A percentile compares a stretch with the other conserved stretches of the same genome.
phyloP scores from a whole-genome alignment of 208 protist species.

The Crithidia acanthocephali region DNA sequence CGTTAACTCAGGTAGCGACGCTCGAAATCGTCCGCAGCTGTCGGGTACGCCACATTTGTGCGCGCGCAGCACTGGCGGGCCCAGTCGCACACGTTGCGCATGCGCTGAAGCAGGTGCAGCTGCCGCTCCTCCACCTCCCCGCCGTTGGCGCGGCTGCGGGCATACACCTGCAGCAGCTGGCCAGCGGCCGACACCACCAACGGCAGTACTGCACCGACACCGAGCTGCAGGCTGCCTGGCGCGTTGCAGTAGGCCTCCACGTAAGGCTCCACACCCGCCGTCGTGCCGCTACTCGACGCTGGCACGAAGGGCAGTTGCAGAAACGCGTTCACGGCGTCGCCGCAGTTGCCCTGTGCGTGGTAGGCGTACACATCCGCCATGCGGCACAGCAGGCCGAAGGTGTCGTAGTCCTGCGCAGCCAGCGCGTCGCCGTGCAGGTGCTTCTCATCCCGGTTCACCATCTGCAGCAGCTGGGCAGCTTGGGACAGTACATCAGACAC shows the following conservation, averaged over 20 bases:
- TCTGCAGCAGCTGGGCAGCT: constrained; percentile 45
- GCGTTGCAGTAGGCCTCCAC: constrained; percentile 41
- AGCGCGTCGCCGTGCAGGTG: constrained; percentile 18
- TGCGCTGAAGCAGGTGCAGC: constrained; percentile 42
- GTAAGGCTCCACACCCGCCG: constrained; percentile 28
- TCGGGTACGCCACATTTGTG: constrained; percentile 34
- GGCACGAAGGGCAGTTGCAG: constrained; percentile 71
- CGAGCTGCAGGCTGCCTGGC: constrained; percentile 31
- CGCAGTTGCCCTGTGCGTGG: constrained; percentile 38
- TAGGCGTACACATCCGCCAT: constrained; percentile 68
- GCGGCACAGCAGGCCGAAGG: constrained; percentile 44
- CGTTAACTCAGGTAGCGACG: constrained; percentile 37
- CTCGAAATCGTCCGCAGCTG: constrained; percentile 52
- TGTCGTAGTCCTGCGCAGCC: constrained; percentile 26
- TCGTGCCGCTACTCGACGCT: constrained; percentile 16
- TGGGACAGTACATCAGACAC: constrained; percentile 48
- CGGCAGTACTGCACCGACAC: constrained; percentile 40
- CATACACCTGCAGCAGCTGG: constrained; percentile 26
- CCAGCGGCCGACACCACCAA: constrained; percentile 32
- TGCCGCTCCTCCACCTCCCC: constrained; percentile 25
- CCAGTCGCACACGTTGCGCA: constrained; percentile 58
- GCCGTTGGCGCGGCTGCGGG: constrained; percentile 26
- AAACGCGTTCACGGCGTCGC: constrained; percentile 51
- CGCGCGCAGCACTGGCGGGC: constrained; percentile 58
- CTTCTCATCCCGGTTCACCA: constrained; percentile 14